These are phyloP conservation scores for Lyophyllum semitale DNA, from an alignment of 768 basidiomycete species.

Conservation along the genomic window DNA sequence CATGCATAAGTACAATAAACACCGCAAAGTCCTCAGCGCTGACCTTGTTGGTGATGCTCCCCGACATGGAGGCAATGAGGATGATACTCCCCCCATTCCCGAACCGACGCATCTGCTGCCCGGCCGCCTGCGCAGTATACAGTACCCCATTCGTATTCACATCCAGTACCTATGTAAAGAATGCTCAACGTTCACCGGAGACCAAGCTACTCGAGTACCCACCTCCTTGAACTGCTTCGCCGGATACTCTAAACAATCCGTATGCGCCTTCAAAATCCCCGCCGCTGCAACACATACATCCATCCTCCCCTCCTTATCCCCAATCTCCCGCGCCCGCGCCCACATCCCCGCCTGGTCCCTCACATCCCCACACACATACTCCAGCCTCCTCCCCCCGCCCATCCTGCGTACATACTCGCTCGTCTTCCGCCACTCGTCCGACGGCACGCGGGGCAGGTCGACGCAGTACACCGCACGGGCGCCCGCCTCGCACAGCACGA, in stretches of 20 bases:
- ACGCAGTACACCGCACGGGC: constrained; percentile 70
- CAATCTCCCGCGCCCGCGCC: constrained; percentile 58
- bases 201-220: constrained; percentile 2
- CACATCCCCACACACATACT: constrained; percentile 70
- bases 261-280: constrained; percentile 63
- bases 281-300: constrained; percentile 81
- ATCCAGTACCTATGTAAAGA: constrained; percentile 53
- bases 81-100: constrained; percentile 60
- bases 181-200: neutral
- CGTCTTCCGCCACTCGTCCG: constrained; percentile 58
- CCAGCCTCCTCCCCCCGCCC: constrained; percentile 41
- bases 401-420: constrained; percentile 51
- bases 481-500: constrained; percentile 73
- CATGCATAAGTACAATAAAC: neutral
- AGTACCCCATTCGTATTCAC: constrained; percentile 70
- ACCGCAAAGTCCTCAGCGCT: neutral
- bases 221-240: constrained; percentile 67
- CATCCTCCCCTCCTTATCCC: constrained; percentile 66
- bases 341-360: constrained; percentile 63
- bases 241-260: constrained; percentile 66
- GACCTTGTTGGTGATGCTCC: constrained; percentile 34
- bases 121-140: constrained; percentile 66
- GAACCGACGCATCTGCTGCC: constrained; percentile 60
- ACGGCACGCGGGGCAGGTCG: constrained; percentile 58
- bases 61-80: constrained; percentile 68